Conservation (phyloP, 164 flowering plant genomes). For the Vitis amurensis region DNA sequence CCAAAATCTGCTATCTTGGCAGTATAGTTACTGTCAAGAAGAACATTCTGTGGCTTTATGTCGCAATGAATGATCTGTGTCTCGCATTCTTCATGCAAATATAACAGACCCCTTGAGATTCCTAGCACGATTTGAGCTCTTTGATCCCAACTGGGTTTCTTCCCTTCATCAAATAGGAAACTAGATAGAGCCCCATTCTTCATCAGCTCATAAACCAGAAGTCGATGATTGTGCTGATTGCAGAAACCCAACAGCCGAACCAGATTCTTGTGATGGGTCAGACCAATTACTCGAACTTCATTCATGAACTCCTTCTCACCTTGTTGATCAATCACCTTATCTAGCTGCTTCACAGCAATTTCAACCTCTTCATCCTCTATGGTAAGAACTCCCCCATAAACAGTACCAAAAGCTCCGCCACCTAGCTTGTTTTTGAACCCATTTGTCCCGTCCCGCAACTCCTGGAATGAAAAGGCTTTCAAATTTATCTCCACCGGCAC, state of each 20-base stretch:
- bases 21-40: constrained; percentile 15
- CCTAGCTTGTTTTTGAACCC: constrained; percentile 25
- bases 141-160: constrained; percentile 24
- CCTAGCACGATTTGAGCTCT: constrained; percentile 23
- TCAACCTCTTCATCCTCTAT: constrained; percentile 14
- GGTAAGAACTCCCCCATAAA: constrained; percentile 20
- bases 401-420: constrained; percentile 30
- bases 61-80: constrained; percentile 29
- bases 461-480: constrained; percentile 23
- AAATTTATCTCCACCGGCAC: constrained; percentile 12
- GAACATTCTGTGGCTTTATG: constrained; percentile 29
- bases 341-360: constrained; percentile 31
- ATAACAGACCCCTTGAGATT: constrained; percentile 22
- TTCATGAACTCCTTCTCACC: constrained; percentile 30
- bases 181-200: constrained; percentile 18
- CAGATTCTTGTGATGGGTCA: constrained; percentile 30
- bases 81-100: constrained; percentile 24
- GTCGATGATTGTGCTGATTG: constrained; percentile 15
- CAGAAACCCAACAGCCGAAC: constrained; percentile 25
- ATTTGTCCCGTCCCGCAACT: constrained; percentile 27
- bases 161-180: constrained; percentile 20
- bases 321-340: constrained; percentile 17
- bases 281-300: constrained; percentile 31
- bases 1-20: constrained; percentile 41
- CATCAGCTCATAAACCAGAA: constrained; percentile 25